Base-by-base conservation (phyloP, 768 basidiomycete genomes). In the Hypsizygus marmoreus region DNA sequence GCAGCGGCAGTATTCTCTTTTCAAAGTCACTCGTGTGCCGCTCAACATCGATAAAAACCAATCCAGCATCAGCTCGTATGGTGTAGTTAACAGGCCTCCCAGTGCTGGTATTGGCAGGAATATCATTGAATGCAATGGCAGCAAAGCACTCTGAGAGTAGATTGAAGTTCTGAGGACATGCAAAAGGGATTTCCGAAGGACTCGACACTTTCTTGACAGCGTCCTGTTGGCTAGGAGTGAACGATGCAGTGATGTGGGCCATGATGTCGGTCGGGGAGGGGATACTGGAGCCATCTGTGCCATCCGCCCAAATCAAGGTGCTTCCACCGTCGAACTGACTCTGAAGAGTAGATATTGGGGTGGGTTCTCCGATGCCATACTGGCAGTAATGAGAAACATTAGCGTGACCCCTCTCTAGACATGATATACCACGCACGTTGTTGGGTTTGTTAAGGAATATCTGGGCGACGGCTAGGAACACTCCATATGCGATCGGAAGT, bases 81-180 rank as follows among this genome's bases (percentile, higher is more conserved):
- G 86, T 90, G 60, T 91, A 91, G 49, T 84, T 81, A 52, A 87
- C 56, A 6, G 75, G 63, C 8, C 47, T 60, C n/a, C 59, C 56
- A 13, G 57, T 46, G 47, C 55, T 59, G 9, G 56, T 57, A 12
- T 67, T 62, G 0, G 65, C 53, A 2, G 85, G 81, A 23, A 88
- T 68, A 35, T 75, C 71, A 51, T 76, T 71, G 62, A 91, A 88
- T 0, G 75, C 65, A 11, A 91, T 61, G 1, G 72, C 88, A 1
- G 81, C 86, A 54, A 76, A 91, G 59, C 89, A 91, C 45, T 80
- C 69, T 2, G 87, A 88, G 40, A 79, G 73, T 6, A 74, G 54
- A 39, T 86, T 82, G 67, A 86, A 89, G 65, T 91, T 91, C 58
- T 86, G 79, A 6, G 81, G 86, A 58, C 89, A 91, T 25, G 67